Evolutionary conservation across 148 eudicot species (phyloP).

Genomic region (Oxyria digyna): DNA sequence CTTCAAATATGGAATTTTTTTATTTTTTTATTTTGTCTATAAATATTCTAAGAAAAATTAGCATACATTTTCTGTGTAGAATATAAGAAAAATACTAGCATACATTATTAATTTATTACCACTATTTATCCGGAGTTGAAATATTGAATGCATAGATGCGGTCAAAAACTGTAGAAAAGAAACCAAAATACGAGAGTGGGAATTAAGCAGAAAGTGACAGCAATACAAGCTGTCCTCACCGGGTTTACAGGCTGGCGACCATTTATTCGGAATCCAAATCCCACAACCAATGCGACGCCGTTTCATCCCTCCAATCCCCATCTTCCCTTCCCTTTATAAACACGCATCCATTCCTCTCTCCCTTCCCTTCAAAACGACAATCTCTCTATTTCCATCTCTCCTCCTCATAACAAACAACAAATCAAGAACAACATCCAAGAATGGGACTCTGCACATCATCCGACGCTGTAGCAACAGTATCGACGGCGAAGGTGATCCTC

Average conservation of each 20-base stretch:
- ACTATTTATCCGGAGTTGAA: too few species aligned
- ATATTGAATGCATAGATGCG: too few species aligned
- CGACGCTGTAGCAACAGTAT: conserved; percentile 25
- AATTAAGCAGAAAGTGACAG: neutral
- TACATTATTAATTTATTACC: too few species aligned
- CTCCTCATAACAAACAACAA: too few species aligned
- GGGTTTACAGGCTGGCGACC: conserved; percentile 6
- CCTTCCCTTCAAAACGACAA: neutral
- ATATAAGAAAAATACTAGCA: too few species aligned
- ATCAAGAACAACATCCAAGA: neutral
- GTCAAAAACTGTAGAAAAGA: neutral
- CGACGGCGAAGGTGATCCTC: conserved; percentile 35
- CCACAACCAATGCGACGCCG: neutral
- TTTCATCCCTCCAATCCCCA: neutral
- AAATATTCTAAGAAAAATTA: too few species aligned
- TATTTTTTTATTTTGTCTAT: too few species aligned
- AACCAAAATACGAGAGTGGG: neutral
- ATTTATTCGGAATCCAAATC: neutral
- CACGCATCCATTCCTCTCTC: neutral
- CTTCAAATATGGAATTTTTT: too few species aligned
- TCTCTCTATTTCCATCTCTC: neutral
- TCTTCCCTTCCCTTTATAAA: neutral
- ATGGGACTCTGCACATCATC: conserved; percentile 58
- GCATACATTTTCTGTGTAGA: too few species aligned
- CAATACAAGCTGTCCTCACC: conserved; percentile 6